Conservation (phyloP, 2,329 filamentous ascomycete genomes). For the Ascomycota sp. region DNA sequence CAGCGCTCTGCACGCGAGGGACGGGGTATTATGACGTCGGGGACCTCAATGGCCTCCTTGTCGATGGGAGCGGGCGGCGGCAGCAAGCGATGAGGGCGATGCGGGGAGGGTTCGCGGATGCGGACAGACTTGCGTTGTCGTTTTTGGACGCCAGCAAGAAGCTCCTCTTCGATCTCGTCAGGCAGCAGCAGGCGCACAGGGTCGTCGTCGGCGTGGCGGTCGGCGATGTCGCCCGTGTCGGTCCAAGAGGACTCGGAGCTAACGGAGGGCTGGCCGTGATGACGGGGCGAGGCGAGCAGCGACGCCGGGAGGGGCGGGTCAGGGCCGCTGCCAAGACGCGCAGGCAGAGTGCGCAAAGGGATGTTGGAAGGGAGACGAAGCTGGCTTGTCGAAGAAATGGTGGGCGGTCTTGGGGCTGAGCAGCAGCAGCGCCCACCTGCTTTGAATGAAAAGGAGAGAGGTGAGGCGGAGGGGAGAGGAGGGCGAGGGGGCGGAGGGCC, state of each 20-base stretch:
- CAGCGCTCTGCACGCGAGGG: constrained; percentile 46
- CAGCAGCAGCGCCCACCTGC: constrained; percentile 49
- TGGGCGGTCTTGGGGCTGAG: constrained; percentile 58
- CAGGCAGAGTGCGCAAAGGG: constrained; percentile 54
- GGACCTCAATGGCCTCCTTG: constrained; percentile 68
- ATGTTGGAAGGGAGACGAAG: constrained; percentile 62
- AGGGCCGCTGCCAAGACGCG: constrained; percentile 14
- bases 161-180: constrained; percentile 40
- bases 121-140: constrained; percentile 40
- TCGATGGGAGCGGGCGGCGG: constrained; percentile 22
- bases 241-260: constrained; percentile 61
- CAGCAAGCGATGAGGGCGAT: constrained; percentile 13
- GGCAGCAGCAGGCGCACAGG: constrained; percentile 50
- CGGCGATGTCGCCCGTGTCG: constrained; percentile 83
- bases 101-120: constrained; percentile 31
- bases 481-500: constrained; percentile 11
- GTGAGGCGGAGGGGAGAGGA: constrained; percentile 7
- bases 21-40: constrained; percentile 37
- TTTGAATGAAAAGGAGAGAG: constrained; percentile 11
- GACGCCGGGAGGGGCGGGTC: constrained; percentile 15
- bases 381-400: constrained; percentile 55
- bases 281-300: constrained; percentile 11
- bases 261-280: constrained; percentile 21
- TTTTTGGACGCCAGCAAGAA: constrained; percentile 27
- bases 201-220: constrained; percentile 68